These are phyloP conservation scores for Picochlorum sp. DNA, from an alignment of 139 green algal species.

Conservation along the genomic window DNA sequence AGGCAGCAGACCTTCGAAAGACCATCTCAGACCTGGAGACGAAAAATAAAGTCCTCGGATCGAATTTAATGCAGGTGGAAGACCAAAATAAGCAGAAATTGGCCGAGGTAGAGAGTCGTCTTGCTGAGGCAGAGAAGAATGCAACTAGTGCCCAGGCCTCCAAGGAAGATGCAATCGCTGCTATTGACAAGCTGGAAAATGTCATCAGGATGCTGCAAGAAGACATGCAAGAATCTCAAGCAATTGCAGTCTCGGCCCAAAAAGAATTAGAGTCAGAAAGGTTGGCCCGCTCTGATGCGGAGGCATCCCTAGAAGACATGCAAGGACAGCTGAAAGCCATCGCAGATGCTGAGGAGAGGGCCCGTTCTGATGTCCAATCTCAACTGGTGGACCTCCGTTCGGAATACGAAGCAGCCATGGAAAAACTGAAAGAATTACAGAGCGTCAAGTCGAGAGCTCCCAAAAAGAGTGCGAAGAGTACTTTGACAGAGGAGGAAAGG, in stretches of 20 bases:
- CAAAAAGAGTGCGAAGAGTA: neutral
- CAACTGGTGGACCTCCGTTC: constrained; percentile 16
- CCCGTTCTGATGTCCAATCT: constrained; percentile 11
- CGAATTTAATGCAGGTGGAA: constrained; percentile 22
- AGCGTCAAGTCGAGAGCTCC: constrained; percentile 1
- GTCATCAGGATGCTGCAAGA: constrained; percentile 21
- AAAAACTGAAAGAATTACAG: constrained; percentile 11
- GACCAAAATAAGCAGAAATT: constrained; percentile 16
- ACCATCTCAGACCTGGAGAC: constrained; percentile 24
- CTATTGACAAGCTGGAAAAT: constrained; percentile 36
- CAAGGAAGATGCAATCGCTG: constrained; percentile 25
- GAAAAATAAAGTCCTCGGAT: constrained; percentile 15
- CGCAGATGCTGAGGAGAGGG: constrained; percentile 18
- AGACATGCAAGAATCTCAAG: constrained; percentile 34
- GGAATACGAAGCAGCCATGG: constrained; percentile 29
- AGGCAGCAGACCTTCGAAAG: constrained; percentile 18
- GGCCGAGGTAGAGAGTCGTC: neutral
- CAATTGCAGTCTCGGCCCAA: constrained; percentile 17
- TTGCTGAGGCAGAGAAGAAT: constrained; percentile 8
- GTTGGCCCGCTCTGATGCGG: constrained; percentile 20
- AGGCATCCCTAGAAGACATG: constrained; percentile 15
- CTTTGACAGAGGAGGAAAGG: neutral
- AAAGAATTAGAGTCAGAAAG: constrained; percentile 25
- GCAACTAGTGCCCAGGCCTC: constrained; percentile 14
- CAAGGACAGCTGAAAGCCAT: constrained; percentile 20